phyloP scores from a whole-genome alignment of 2,329 filamentous ascomycete genomes.

The Fonsecaea pedrosoi region DNA sequence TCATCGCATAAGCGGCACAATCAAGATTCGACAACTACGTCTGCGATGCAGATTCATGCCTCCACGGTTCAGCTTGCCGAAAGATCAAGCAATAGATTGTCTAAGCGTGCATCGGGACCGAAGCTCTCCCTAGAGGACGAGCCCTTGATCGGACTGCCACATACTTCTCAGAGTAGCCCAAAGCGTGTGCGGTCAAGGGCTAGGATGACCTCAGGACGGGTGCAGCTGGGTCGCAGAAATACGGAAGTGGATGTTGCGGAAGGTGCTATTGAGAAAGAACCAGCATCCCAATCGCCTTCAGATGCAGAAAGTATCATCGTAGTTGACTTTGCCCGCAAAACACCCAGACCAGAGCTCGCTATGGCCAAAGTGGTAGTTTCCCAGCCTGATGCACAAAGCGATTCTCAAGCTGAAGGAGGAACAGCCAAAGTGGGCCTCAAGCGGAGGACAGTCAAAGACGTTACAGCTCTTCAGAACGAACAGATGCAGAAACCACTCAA shows the following conservation, averaged over 20 bases:
- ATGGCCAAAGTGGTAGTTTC: constrained; percentile 11
- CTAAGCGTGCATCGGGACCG: constrained; percentile 1
- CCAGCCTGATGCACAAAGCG: not conserved
- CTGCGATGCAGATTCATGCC: not conserved
- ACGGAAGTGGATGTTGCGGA: not conserved
- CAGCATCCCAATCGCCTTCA: not conserved
- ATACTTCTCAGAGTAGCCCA: constrained; percentile 15
- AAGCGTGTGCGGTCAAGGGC: not conserved
- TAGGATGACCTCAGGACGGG: not conserved
- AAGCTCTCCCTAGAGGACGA: not conserved
- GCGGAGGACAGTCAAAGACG: constrained; percentile 18
- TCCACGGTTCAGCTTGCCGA: not conserved
- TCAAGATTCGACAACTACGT: not conserved
- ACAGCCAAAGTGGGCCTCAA: constrained; percentile 22
- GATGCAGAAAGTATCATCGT: not conserved
- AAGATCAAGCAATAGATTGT: not conserved
- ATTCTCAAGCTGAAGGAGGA: not conserved
- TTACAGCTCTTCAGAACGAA: not conserved
- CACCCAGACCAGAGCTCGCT: not conserved
- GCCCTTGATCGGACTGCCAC: constrained; percentile 10
- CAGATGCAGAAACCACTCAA: constrained; percentile 9
- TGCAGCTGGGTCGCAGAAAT: not conserved
- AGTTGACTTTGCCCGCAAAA: not conserved
- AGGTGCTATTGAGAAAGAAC: not conserved
- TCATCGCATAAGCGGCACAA: constrained; percentile 5